phyloP scores from a whole-genome alignment of 2,329 filamentous ascomycete species.

The Colletotrichum theobromicola region DNA sequence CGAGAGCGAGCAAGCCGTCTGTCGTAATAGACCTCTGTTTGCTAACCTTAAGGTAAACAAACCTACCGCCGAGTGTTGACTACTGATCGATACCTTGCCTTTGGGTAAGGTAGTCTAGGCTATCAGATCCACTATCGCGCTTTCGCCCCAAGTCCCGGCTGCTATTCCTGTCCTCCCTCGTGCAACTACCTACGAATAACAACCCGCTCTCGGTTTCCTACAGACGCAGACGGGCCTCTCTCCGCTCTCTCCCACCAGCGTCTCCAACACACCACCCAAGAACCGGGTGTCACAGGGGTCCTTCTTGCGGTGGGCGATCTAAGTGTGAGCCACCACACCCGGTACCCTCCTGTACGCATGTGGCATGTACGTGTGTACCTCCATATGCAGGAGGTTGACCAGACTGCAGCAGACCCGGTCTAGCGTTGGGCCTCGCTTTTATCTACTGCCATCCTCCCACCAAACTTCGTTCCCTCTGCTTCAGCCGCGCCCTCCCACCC shows the following conservation, averaged over 20 bases:
- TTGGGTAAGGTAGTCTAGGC: not conserved
- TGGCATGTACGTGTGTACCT: slow-evolving; percentile 4
- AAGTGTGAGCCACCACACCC: slow-evolving; percentile 7
- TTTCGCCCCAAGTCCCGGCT: not conserved
- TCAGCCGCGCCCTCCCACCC: slow-evolving; percentile 13
- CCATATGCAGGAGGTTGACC: slow-evolving; percentile 21
- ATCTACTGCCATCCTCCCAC: slow-evolving; percentile 20
- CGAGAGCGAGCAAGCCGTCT: not conserved
- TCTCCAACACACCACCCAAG: not conserved
- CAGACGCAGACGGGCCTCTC: not conserved
- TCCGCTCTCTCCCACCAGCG: not conserved
- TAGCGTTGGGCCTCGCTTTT: slow-evolving; percentile 14
- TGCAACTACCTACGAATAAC: not conserved
- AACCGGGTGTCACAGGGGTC: slow-evolving; percentile 5
- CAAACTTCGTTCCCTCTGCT: not conserved
- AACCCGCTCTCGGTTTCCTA: not conserved
- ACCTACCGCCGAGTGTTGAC: not conserved
- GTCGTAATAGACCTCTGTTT: not conserved
- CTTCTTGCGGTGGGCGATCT: slow-evolving; percentile 8
- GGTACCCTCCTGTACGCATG: slow-evolving; percentile 10
- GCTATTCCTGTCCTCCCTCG: slow-evolving; percentile 17
- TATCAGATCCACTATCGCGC: slow-evolving; percentile 6
- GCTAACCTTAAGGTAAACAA: not conserved
- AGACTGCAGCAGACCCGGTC: slow-evolving; percentile 18
- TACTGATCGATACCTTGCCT: not conserved